Evolutionary conservation across 257 asterid genomes (phyloP).

Genomic region (Datura wrightii): DNA sequence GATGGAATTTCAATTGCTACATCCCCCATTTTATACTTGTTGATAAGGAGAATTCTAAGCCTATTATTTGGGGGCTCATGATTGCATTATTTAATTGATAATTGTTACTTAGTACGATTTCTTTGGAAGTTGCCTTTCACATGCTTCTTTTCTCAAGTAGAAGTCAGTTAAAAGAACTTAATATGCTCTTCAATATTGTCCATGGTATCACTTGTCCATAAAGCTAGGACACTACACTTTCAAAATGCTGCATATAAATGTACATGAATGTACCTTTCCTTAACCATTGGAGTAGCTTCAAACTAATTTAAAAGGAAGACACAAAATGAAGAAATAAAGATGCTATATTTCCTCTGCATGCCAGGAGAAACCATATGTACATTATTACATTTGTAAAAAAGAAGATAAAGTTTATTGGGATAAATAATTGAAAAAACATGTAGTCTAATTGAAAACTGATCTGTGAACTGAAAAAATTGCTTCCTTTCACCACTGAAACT

Average conservation of each 20-base stretch:
- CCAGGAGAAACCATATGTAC: not conserved
- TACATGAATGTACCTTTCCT: not conserved
- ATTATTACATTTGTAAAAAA: too few species aligned
- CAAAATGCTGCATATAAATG: not conserved
- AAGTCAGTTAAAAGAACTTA: conserved; percentile 1
- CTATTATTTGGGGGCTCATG: not conserved
- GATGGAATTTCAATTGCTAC: conserved; percentile 2
- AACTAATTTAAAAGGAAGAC: not conserved
- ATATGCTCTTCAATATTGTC: not conserved
- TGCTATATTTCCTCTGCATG: not conserved
- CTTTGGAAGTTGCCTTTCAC: not conserved
- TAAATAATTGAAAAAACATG: too few species aligned
- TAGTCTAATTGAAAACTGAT: too few species aligned
- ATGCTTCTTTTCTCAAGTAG: not conserved
- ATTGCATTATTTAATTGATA: not conserved
- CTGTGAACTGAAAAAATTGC: too few species aligned
- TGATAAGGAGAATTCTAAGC: not conserved
- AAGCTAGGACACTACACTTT: not conserved
- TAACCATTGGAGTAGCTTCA: not conserved
- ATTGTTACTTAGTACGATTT: not conserved
- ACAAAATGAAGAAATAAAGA: conserved; percentile 11
- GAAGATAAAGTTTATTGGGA: too few species aligned
- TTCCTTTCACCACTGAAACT: too few species aligned
- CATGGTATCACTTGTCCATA: not conserved
- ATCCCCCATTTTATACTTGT: conserved; percentile 15